These are phyloP conservation scores for Penicillium polonicum DNA, from an alignment of 2,329 filamentous ascomycete genomes.

Conservation along the genomic window DNA sequence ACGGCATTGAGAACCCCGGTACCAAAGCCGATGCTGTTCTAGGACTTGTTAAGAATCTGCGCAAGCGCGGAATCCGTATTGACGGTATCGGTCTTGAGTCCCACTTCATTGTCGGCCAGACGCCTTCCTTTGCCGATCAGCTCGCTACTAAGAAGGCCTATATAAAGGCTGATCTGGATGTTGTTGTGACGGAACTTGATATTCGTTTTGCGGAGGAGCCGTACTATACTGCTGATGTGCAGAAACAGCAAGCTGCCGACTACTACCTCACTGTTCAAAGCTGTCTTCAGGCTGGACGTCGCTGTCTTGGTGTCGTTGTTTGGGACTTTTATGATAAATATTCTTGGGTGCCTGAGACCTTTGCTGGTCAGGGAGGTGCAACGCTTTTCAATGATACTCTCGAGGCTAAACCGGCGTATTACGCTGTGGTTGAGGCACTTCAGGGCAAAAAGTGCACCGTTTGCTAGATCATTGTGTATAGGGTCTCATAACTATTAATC, in stretches of 20 bases:
- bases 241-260: slow-evolving; percentile 24
- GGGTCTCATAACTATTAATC: too few species aligned
- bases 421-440: slow-evolving; percentile 26
- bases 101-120: slow-evolving; percentile 45
- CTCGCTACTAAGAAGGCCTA: slow-evolving; percentile 37
- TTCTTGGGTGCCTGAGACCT: slow-evolving; percentile 41
- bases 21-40: too few species aligned
- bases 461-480: slow-evolving; percentile 7
- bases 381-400: slow-evolving; percentile 44
- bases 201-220: slow-evolving; percentile 40
- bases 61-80: slow-evolving; percentile 38
- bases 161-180: slow-evolving; percentile 36
- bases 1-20: too few species aligned
- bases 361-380: slow-evolving; percentile 37
- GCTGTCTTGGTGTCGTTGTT: slow-evolving; percentile 26
- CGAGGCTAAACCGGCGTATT: slow-evolving; percentile 44
- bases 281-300: slow-evolving; percentile 20
- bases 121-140: slow-evolving; percentile 40
- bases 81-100: slow-evolving; percentile 49
- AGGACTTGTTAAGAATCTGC: slow-evolving; percentile 27
- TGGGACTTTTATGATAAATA: slow-evolving; percentile 42
- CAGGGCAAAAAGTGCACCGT: slow-evolving; percentile 23
- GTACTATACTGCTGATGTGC: slow-evolving; percentile 19
- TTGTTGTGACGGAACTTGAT: slow-evolving; percentile 44
- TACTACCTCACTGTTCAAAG: slow-evolving; percentile 26